These are phyloP conservation scores for Mollisia scopiformis DNA, from an alignment of 2,329 filamentous ascomycete species.

Conservation along the genomic window DNA sequence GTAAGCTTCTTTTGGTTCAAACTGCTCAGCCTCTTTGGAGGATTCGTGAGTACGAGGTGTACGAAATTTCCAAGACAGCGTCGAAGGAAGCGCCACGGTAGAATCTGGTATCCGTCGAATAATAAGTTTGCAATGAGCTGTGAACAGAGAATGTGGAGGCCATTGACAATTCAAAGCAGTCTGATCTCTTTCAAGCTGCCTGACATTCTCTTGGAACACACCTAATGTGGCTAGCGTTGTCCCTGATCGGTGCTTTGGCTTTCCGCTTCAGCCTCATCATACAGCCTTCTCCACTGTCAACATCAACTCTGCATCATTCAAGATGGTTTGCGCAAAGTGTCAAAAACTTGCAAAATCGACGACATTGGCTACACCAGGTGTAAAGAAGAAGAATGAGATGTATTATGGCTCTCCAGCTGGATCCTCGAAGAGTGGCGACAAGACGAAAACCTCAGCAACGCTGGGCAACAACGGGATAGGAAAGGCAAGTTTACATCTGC, in stretches of 20 bases:
- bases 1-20: slow-evolving; percentile 9
- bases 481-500: slow-evolving; percentile 48
- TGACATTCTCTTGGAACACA: background rate
- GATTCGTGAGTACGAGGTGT: slow-evolving; percentile 17
- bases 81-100: slow-evolving; percentile 6
- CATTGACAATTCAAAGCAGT: slow-evolving; percentile 14
- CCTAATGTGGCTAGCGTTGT: slow-evolving; percentile 1
- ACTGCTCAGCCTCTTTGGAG: slow-evolving; percentile 22
- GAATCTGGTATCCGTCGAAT: background rate
- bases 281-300: slow-evolving; percentile 16
- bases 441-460: slow-evolving; percentile 53
- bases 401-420: slow-evolving; percentile 60
- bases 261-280: background rate
- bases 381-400: slow-evolving; percentile 70
- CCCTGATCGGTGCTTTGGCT: background rate
- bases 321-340: slow-evolving; percentile 68
- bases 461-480: slow-evolving; percentile 60
- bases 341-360: slow-evolving; percentile 63
- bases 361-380: slow-evolving; percentile 63
- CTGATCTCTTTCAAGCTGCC: slow-evolving; percentile 2
- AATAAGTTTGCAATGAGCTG: background rate
- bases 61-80: slow-evolving; percentile 9
- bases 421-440: slow-evolving; percentile 41
- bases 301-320: slow-evolving; percentile 21
- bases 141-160: slow-evolving; percentile 9